Conservation (phyloP, 169 alveolate species). For the Plasmodium berghei region DNA sequence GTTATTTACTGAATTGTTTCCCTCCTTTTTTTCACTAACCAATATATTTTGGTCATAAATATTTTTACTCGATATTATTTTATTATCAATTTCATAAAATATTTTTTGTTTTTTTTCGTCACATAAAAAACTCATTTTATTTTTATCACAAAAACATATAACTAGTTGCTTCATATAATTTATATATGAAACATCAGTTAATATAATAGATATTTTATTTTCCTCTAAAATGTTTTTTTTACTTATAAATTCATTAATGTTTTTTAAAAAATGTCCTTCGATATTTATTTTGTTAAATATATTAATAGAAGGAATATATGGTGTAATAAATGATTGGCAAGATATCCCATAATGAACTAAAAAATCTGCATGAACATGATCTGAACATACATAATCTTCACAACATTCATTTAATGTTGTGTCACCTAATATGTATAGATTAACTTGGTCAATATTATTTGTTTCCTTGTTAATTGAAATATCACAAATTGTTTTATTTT, state of each 20-base stretch:
- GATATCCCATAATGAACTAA: slow-evolving; percentile 60
- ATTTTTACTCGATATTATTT: neutral
- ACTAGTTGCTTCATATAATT: slow-evolving; percentile 5
- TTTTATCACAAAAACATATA: slow-evolving; percentile 16
- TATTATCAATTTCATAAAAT: neutral
- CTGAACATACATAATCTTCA: slow-evolving; percentile 72
- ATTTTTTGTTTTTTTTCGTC: neutral
- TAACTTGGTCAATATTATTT: neutral
- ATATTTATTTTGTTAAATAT: slow-evolving; percentile 37
- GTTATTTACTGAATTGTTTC: neutral
- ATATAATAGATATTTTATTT: slow-evolving; percentile 22
- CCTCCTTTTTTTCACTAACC: neutral
- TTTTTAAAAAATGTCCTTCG: slow-evolving; percentile 11
- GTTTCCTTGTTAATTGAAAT: neutral
- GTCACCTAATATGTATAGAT: slow-evolving; percentile 61
- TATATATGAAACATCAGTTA: slow-evolving; percentile 31
- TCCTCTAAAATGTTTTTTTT: neutral
- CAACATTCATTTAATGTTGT: slow-evolving; percentile 68
- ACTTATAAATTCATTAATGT: slow-evolving; percentile 4
- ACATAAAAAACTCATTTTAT: neutral
- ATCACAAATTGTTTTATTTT: neutral
- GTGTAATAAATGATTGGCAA: slow-evolving; percentile 41
- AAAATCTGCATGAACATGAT: slow-evolving; percentile 70
- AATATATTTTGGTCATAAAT: neutral
- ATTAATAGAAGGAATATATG: slow-evolving; percentile 49